These are phyloP conservation scores for Nothopassalora personata DNA, from an alignment of 2,329 filamentous ascomycete genomes.

Conservation along the genomic window DNA sequence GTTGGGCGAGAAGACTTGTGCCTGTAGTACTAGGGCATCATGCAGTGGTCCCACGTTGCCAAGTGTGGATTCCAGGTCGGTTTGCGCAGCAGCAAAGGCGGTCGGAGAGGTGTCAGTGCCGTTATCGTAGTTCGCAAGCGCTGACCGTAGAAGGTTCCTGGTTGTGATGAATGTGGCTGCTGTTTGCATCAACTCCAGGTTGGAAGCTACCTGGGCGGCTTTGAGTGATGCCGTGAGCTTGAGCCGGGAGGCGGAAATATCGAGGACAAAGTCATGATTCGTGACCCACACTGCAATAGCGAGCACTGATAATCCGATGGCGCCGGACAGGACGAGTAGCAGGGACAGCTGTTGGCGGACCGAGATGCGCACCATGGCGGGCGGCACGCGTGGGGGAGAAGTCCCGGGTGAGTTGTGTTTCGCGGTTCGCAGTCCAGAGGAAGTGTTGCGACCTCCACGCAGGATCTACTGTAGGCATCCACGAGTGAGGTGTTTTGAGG, in stretches of 20 bases:
- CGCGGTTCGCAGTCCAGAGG: not conserved
- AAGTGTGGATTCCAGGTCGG: slow-evolving; percentile 69
- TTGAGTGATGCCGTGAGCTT: slow-evolving; percentile 80
- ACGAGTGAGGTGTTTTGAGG: not conserved
- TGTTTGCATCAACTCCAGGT: slow-evolving; percentile 72
- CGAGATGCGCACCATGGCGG: slow-evolving; percentile 65
- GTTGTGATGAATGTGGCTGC: slow-evolving; percentile 68
- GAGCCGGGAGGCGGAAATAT: slow-evolving; percentile 54
- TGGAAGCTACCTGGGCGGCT: slow-evolving; percentile 73
- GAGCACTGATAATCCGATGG: slow-evolving; percentile 70
- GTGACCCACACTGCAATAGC: slow-evolving; percentile 68
- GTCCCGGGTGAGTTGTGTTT: not conserved
- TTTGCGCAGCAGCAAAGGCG: slow-evolving; percentile 57
- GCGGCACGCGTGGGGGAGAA: not conserved
- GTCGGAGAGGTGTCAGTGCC: slow-evolving; percentile 49
- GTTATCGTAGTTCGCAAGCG: slow-evolving; percentile 47
- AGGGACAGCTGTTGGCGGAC: slow-evolving; percentile 82
- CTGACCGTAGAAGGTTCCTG: slow-evolving; percentile 49
- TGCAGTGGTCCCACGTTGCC: slow-evolving; percentile 44
- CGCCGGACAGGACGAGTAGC: slow-evolving; percentile 69
- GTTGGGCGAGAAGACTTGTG: slow-evolving; percentile 65
- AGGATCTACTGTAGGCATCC: not conserved
- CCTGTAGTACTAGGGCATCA: slow-evolving; percentile 59
- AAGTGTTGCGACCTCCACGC: not conserved
- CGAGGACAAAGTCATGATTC: slow-evolving; percentile 58